These are phyloP conservation scores for Scleroderma citrinum DNA, from an alignment of 768 basidiomycete species.

Conservation along the genomic window DNA sequence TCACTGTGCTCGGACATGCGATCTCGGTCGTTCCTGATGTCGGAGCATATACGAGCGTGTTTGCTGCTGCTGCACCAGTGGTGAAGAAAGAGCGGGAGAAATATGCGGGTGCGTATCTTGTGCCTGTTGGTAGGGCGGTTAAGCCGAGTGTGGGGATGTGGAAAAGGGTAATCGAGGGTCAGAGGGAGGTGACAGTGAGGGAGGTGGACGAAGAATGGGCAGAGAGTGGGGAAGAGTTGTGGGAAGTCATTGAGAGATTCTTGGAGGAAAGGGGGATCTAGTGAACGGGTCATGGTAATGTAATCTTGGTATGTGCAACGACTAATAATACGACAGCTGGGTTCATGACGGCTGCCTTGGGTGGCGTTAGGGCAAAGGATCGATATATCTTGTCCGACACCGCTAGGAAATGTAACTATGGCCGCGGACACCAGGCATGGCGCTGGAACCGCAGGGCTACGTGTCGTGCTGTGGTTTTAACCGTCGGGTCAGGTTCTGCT, in stretches of 20 bases:
- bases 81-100: conserved; percentile 8
- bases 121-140: background rate
- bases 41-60: conserved; percentile 21
- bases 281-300: too few species aligned
- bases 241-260: conserved; percentile 16
- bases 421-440: too few species aligned
- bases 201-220: conserved; percentile 6
- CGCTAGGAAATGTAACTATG: too few species aligned
- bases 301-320: too few species aligned
- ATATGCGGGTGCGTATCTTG: conserved; percentile 4
- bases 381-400: too few species aligned
- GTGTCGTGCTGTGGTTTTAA: too few species aligned
- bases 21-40: conserved; percentile 13
- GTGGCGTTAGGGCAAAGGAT: too few species aligned
- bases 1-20: conserved; percentile 16
- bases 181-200: background rate
- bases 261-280: conserved; percentile 10
- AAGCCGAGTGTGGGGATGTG: background rate
- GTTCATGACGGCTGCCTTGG: too few species aligned
- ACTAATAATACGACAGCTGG: too few species aligned
- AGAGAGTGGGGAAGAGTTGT: conserved; percentile 15
- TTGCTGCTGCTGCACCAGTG: conserved; percentile 18
- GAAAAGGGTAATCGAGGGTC: background rate
- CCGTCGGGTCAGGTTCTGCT: too few species aligned
- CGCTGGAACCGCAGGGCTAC: too few species aligned